phyloP scores from a whole-genome alignment of 1,284 basidiomycete species.

The Sphaerobolus stellatus region DNA sequence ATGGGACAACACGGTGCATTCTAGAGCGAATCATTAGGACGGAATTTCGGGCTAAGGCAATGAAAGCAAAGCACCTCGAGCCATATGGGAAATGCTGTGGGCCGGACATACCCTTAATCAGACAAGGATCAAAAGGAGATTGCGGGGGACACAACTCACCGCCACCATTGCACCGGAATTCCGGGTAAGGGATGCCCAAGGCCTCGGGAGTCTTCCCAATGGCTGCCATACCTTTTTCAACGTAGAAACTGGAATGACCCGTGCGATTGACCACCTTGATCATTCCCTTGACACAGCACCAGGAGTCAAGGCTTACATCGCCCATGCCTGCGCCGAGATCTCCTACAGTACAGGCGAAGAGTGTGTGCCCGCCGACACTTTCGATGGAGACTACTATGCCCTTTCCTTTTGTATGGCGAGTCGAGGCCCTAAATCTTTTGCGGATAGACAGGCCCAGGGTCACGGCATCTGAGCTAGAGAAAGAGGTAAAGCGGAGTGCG shows the following conservation, averaged over 20 bases:
- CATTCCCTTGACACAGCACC: slow-evolving; percentile 76
- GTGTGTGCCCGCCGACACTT: slow-evolving; percentile 70
- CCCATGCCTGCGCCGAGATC: slow-evolving; percentile 69
- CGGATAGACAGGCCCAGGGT: slow-evolving; percentile 76
- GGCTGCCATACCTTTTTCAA: slow-evolving; percentile 78
- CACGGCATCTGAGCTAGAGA: slow-evolving; percentile 73
- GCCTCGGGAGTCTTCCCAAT: slow-evolving; percentile 75
- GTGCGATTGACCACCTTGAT: slow-evolving; percentile 72
- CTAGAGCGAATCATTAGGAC: slow-evolving; percentile 42
- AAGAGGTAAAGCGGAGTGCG: slow-evolving; percentile 65
- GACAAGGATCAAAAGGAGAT: slow-evolving; percentile 8
- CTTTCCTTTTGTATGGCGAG: slow-evolving; percentile 69
- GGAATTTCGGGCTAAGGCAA: slow-evolving; percentile 4
- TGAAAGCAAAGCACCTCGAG: slow-evolving; percentile 52
- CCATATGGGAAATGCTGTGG: slow-evolving; percentile 77
- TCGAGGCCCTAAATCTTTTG: slow-evolving; percentile 73
- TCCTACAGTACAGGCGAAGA: slow-evolving; percentile 80
- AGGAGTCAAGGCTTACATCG: slow-evolving; percentile 77
- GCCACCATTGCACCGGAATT: slow-evolving; percentile 67
- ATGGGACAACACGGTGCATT: slow-evolving; percentile 81
- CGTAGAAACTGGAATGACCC: slow-evolving; percentile 80
- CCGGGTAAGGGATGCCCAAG: slow-evolving; percentile 58
- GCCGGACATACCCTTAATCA: neutral
- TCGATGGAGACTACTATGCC: slow-evolving; percentile 77
- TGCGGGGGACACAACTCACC: no score